Percentiles rank a stretch among this genome's conserved stretches.
phyloP scores from a whole-genome alignment of 495 filamentous ascomycete genomes.

The Friedmanniomyces simplex region DNA sequence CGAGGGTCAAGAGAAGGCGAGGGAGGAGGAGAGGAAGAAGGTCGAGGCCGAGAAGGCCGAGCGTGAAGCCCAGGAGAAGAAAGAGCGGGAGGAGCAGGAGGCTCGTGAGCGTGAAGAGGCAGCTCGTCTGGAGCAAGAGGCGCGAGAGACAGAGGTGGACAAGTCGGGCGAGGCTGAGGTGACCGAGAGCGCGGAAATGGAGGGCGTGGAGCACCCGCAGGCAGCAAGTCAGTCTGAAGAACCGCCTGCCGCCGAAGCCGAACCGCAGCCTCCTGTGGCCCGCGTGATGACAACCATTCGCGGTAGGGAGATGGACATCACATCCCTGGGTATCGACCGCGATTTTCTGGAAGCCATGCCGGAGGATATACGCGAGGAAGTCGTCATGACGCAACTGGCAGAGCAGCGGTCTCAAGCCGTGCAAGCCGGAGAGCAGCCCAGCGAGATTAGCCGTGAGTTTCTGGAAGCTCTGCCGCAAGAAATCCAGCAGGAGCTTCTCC shows the following conservation, averaged over 20 bases:
- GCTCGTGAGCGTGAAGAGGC: slow-evolving; percentile 52
- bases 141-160: slow-evolving; percentile 23
- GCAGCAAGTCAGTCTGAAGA: slow-evolving; percentile 43
- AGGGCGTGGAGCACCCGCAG: slow-evolving; percentile 56
- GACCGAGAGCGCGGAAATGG: slow-evolving; percentile 58
- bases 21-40: slow-evolving; percentile 28
- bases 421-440: slow-evolving; percentile 71
- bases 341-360: slow-evolving; percentile 90
- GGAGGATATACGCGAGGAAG: slow-evolving; percentile 90
- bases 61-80: slow-evolving; percentile 32
- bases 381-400: slow-evolving; percentile 76
- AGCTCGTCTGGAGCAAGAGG: slow-evolving; percentile 38
- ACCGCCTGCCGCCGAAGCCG: slow-evolving; percentile 23
- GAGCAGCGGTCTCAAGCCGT: slow-evolving; percentile 71
- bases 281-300: slow-evolving; percentile 72
- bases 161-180: slow-evolving; percentile 33
- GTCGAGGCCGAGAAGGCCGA: slow-evolving; percentile 43
- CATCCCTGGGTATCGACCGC: slow-evolving; percentile 82
- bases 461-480: slow-evolving; percentile 83
- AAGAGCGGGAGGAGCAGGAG: slow-evolving; percentile 38
- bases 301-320: slow-evolving; percentile 80
- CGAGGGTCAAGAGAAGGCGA: slow-evolving; percentile 20
- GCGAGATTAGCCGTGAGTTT: slow-evolving; percentile 87
- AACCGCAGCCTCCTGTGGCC: slow-evolving; percentile 3
- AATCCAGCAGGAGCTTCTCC: slow-evolving; percentile 77